These are phyloP conservation scores for Lactarius tabidus DNA, from an alignment of 768 basidiomycete genomes.

Conservation along the genomic window DNA sequence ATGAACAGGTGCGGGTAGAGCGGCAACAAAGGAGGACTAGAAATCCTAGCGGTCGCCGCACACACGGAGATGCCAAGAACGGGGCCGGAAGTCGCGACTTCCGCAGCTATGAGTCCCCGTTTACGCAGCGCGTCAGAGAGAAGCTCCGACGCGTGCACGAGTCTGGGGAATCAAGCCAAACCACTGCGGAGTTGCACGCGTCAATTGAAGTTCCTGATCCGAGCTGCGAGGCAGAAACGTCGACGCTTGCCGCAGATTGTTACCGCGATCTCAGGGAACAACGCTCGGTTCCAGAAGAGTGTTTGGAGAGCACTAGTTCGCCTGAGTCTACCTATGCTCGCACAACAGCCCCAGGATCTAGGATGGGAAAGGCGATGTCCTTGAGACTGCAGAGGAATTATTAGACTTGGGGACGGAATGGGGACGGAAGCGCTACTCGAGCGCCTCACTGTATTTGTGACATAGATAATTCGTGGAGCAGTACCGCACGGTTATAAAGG, in stretches of 20 bases:
- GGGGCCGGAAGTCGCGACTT: slow-evolving; percentile 8
- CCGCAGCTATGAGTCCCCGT: slow-evolving; percentile 34
- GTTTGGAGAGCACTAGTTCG: not conserved
- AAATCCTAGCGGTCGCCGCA: not conserved
- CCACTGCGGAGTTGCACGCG: not conserved
- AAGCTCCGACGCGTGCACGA: slow-evolving; percentile 31
- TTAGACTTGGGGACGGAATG: no score
- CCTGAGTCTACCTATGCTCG: not conserved
- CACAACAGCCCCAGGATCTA: no score
- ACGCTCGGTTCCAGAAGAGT: not conserved
- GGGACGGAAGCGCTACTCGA: not conserved
- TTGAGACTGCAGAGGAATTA: not conserved
- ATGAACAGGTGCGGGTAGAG: not conserved
- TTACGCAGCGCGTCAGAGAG: slow-evolving; percentile 43
- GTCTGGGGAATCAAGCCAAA: not conserved
- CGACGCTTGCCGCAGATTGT: not conserved
- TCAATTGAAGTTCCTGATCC: not conserved
- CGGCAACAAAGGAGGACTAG: not conserved
- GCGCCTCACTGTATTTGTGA: not conserved
- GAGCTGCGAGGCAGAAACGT: not conserved
- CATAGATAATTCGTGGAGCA: not conserved
- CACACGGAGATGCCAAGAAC: not conserved
- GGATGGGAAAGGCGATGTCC: not conserved
- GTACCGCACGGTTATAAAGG: not conserved
- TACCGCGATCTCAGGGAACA: not conserved